Evolutionary conservation across 768 basidiomycete species (phyloP), one percentile per base, ranked within the genome.

Genomic region (Strobilomyces confusus): DNA sequence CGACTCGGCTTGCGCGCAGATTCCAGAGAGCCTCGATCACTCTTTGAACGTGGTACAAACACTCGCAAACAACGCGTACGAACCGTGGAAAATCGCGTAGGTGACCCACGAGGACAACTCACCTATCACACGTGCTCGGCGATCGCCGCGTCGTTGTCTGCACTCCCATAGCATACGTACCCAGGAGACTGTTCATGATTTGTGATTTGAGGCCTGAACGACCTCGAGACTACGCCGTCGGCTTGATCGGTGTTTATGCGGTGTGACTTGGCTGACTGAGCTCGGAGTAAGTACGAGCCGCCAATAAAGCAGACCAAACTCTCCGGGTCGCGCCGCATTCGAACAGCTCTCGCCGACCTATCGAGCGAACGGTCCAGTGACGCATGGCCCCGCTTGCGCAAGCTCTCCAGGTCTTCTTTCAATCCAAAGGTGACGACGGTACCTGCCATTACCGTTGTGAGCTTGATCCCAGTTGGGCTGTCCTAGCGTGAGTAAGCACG

Each of bases 401-500:
- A 13, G 67, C 65, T 4, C 61, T 68, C 29, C 57, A 62, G 19
- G 68, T 67, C 19, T 54, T 52, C 7, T 36, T 60, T 40, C 45
- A 55, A 1, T 61, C 54, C 23, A 45, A 38, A 30, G 11, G 14
- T 11, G 44, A 58, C 1, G 80, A 68, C 7, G 59, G 58, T 4
- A 55, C 51, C 19, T 48, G 23, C 6, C 14, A 25, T 37, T 69
- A 68, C 44, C 36, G 12, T 22, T 66, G 80, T 19, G 58, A 68
- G 23, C 69, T 81, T 30, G 77, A 81, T 54, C 56, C 72, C 17
- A 71, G 73, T 6, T 82, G 81, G 81, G 42, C 66, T 6, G 58
- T 80, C 42, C 69, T 67, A 45, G 72, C 72, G 81, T 80, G 59
- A 61, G 78, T 48, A n/a, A n/a, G n/a, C n/a, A n/a, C n/a, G n/a